Base-by-base conservation (phyloP, 129 eudicot genomes). In the Pittosporum tobira region DNA sequence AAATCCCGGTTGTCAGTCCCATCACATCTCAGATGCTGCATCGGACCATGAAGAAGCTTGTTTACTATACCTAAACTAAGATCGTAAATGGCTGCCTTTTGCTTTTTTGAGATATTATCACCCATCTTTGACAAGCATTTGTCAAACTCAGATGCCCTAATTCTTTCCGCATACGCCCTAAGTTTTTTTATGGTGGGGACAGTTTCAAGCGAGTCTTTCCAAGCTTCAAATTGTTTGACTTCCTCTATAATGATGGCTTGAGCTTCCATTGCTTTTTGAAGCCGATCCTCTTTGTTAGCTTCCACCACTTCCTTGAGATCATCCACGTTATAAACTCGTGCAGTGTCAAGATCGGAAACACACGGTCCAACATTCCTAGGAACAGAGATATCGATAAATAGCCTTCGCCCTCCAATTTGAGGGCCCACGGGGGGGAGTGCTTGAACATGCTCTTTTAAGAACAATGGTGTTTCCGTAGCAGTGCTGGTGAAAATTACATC, bases 181-280 rank as follows among this genome's bases (percentile, higher is more conserved):
- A 91, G 89, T 73, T 81, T 91, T 80, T 86, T 91, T 31, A 91
- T 81, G 19, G 98, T 83, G 16, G 94, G 90, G 21, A 87, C 94
- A 14, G 98, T 83, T 73, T 91, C 96, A 21, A 86, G 72, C 20
- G 96, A 91, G 76, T 91, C 95, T 69, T 88, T 91, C 94, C 89
- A 80, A 11, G 79, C 87, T 65, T 86, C 94, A 63, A 83, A 91
- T 45, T 83, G 66, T 37, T 72, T 79, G 46, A 76, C 80, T 75
- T 86, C 98, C 61, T 83, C 94, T 4, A 38, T 51, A 56, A 91
- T 81, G 20, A 91, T 86, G 25, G 64, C 44, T 48, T 73, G 83
- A 46, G 98, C 96, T 79, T 86, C 96, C 79, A 63, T 76, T 59
- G 87, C 88, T 72, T 81, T 81, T 24, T 76, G 67, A 48, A 84